phyloP scores from a whole-genome alignment of 768 basidiomycete species.

The Boletus subparvulus region DNA sequence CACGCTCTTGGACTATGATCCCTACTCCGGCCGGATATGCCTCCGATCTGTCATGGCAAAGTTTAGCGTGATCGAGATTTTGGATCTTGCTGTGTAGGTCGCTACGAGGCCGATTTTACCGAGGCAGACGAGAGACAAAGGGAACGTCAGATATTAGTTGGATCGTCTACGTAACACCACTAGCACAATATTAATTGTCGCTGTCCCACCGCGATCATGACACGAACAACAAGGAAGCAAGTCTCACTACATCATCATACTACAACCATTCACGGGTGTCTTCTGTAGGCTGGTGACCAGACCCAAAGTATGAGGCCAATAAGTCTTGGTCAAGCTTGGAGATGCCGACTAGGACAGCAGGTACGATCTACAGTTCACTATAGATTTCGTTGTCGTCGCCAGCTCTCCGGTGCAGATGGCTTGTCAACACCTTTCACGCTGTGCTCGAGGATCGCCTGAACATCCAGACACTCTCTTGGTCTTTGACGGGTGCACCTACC shows the following conservation, averaged over 20 bases:
- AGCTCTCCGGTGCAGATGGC: constrained; percentile 52
- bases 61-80: constrained; percentile 10
- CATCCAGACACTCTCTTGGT: constrained; percentile 79
- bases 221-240: neutral
- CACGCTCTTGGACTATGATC: constrained; percentile 19
- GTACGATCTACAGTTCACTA: constrained; percentile 42
- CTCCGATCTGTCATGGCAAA: neutral
- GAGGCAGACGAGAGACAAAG: too few relatives aligned
- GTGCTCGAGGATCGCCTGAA: constrained; percentile 64
- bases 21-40: constrained; percentile 21
- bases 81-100: constrained; percentile 14
- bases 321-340: constrained; percentile 53
- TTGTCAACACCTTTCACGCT: constrained; percentile 79
- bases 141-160: neutral
- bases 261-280: neutral
- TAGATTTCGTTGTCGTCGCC: neutral
- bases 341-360: constrained; percentile 62
- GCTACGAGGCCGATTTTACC: neutral
- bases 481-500: constrained; percentile 63
- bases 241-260: neutral
- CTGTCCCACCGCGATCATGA: neutral
- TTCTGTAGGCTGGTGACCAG: too few relatives aligned
- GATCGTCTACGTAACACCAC: neutral
- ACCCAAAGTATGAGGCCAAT: too few relatives aligned
- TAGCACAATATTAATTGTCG: too few relatives aligned